Evolutionary conservation across 2,329 filamentous ascomycete species (phyloP), one percentile per base, ranked within the genome.

Genomic region (Pestalotiopsis sp.): DNA sequence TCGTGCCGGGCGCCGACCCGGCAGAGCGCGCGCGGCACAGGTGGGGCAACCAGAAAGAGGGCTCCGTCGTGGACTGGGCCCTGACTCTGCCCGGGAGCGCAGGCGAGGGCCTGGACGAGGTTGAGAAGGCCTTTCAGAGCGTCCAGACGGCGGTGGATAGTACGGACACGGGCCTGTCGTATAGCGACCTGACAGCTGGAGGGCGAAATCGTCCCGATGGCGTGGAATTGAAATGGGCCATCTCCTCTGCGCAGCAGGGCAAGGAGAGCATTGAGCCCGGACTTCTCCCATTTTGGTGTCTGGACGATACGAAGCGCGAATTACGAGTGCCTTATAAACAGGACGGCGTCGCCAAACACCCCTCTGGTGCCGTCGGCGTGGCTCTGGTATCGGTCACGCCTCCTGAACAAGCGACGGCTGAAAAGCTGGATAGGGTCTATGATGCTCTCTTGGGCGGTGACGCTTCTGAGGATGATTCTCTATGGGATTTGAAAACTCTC

Each of bases 201-300:
- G 89, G 88, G 0, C 81, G 90, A 25, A 84, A 80, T 13, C 78
- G 83, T 36, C 84, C 85, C 0, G 88, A 91, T 74, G 89, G 89
- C 0, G 79, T 81, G 1, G 83, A 86, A 39, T 77, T 92, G 38
- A 81, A 87, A 69, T 93, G 90, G 89, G 83, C 85, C 27, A 84
- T 89, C 27, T 86, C 88, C 20, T 82, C 84, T 0, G 76, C 81
- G 0, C 79, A 79, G 11, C 14, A 73, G 73, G 4, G 59, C 41
- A 23, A 39, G 41, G 11, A 62, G n/a, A 39, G 68, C 1, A 71
- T 81, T 1, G 78, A 80, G 9, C 79, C 86, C 0, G 89, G 90
- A 0, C 79, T 80, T 14, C 74, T 90, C 12, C 91, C 90, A 0
- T 92, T 92, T 72, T 92, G 87, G 83, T 91, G 89, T 73, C 83